phyloP scores from a whole-genome alignment of 768 basidiomycete genomes.

The Mycena maculata region DNA sequence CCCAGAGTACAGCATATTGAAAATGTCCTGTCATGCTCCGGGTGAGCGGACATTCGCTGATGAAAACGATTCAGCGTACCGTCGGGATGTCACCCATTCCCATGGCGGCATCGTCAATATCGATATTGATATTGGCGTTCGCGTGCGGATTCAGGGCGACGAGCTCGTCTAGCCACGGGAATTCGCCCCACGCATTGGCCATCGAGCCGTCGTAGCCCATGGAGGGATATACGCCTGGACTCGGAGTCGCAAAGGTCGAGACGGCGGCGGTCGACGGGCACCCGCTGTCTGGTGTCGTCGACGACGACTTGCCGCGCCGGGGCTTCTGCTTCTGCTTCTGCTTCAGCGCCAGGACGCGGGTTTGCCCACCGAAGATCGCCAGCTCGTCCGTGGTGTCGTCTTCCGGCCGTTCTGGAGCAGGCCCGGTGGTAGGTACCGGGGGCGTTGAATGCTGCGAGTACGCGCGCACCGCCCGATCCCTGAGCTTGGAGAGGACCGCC shows the following conservation, averaged over 20 bases:
- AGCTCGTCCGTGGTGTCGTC: conserved; percentile 59
- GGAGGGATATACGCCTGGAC: too few relatives aligned
- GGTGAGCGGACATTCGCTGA: background rate
- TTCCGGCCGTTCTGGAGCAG: conserved; percentile 20
- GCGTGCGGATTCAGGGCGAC: conserved; percentile 8
- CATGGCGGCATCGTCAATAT: conserved; percentile 13
- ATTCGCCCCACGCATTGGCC: background rate
- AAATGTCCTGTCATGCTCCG: conserved; percentile 18
- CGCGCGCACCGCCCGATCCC: conserved; percentile 56
- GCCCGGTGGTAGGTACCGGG: conserved; percentile 22
- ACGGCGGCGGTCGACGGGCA: background rate
- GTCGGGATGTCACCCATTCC: conserved; percentile 1
- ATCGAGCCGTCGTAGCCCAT: background rate
- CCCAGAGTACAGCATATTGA: conserved; percentile 21
- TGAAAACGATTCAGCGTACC: background rate
- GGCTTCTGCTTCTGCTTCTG: conserved; percentile 39
- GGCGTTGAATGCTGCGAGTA: conserved; percentile 44
- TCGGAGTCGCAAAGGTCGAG: background rate
- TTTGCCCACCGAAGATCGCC: conserved; percentile 67
- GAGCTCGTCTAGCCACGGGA: conserved; percentile 32
- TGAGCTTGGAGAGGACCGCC: conserved; percentile 58
- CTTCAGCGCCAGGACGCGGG: conserved; percentile 52
- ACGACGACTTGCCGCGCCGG: conserved; percentile 15
- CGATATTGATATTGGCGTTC: conserved; percentile 12
- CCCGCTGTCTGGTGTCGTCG: background rate